Conservation (phyloP, 305 asterid genomes). For the Solanum aculeatissimum region DNA sequence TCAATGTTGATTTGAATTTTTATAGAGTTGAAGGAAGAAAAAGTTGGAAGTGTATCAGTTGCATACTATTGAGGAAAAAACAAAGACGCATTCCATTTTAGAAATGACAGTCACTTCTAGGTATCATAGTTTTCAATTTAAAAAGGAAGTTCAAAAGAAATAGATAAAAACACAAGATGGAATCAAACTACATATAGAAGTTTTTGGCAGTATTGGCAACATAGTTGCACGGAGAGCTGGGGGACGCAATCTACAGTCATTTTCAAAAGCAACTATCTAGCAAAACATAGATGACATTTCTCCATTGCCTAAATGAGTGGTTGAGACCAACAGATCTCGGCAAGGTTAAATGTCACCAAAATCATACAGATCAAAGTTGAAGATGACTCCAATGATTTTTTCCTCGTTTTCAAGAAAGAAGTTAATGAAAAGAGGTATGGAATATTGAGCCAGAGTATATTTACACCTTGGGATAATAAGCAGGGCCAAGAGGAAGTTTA, state of each 20-base stretch:
- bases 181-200: not conserved
- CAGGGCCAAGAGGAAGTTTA: slow-evolving; percentile 84
- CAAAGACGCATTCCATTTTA: not conserved
- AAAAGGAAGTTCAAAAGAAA: not conserved
- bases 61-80: not conserved
- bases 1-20: not conserved
- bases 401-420: not conserved
- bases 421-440: not conserved
- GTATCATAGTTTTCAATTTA: not conserved
- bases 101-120: not conserved
- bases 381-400: not conserved
- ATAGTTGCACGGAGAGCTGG: not conserved
- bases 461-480: slow-evolving; percentile 83
- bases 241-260: not conserved
- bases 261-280: not conserved
- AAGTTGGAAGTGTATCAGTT: not conserved
- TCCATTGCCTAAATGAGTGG: not conserved
- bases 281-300: not conserved
- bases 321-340: not conserved
- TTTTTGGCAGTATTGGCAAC: not conserved
- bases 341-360: not conserved
- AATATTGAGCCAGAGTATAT: not conserved
- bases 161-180: not conserved
- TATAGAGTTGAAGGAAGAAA: not conserved
- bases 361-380: not conserved